A percentile compares a stretch with the other conserved stretches of the same genome.
These are phyloP conservation scores for Alternaria viburni DNA, from an alignment of 2,329 filamentous ascomycete genomes.

Conservation along the genomic window DNA sequence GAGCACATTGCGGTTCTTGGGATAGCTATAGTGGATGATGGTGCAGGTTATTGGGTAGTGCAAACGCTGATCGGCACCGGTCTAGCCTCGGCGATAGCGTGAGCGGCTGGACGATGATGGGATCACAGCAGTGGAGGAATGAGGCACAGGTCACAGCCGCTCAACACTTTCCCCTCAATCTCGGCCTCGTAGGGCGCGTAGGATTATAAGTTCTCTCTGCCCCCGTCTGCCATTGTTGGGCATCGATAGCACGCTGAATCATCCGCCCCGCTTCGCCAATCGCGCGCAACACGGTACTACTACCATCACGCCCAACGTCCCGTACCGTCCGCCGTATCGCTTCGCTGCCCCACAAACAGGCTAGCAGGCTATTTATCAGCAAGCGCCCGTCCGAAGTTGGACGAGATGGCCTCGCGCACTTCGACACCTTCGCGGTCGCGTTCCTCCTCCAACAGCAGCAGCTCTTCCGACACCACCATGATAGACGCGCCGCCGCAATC, in stretches of 20 bases:
- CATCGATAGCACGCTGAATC: neutral
- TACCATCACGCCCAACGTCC: slow-evolving; percentile 1
- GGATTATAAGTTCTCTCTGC: neutral
- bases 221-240: neutral
- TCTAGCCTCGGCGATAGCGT: slow-evolving; percentile 2
- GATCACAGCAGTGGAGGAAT: slow-evolving; percentile 5
- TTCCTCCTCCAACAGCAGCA: slow-evolving; percentile 38
- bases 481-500: slow-evolving; percentile 36
- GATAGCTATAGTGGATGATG: neutral
- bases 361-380: slow-evolving; percentile 6
- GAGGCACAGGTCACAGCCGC: slow-evolving; percentile 6
- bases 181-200: neutral
- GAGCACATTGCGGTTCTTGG: neutral
- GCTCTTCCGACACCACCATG: slow-evolving; percentile 43
- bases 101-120: slow-evolving; percentile 9
- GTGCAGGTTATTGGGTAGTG: slow-evolving; percentile 1
- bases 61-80: slow-evolving; percentile 2
- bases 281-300: neutral
- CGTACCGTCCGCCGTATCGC: slow-evolving; percentile 1
- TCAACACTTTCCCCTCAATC: slow-evolving; percentile 4
- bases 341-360: slow-evolving; percentile 3
- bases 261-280: neutral
- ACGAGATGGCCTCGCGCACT: slow-evolving; percentile 35
- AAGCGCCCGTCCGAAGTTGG: slow-evolving; percentile 1
- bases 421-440: slow-evolving; percentile 40